These are phyloP conservation scores for Coelastrella sp. DNA, from an alignment of 139 green algal genomes.

Conservation along the genomic window DNA sequence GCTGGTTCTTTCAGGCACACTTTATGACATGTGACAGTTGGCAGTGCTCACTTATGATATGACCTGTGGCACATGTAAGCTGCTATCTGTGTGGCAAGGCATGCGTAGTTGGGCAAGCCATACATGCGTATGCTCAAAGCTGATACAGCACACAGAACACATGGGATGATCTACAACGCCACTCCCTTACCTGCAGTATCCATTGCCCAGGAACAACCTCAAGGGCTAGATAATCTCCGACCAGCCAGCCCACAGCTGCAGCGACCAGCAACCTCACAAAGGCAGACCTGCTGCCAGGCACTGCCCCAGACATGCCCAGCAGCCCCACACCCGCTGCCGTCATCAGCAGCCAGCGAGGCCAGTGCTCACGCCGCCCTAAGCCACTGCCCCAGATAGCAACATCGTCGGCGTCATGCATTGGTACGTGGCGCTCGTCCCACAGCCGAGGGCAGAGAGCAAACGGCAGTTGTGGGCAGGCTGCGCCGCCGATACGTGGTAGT, in stretches of 20 bases:
- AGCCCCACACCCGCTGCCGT: slow-evolving; percentile 42
- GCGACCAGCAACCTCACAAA: slow-evolving; percentile 45
- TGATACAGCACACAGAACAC: not conserved
- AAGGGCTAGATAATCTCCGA: slow-evolving; percentile 89
- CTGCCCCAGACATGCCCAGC: slow-evolving; percentile 24
- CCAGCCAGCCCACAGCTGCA: slow-evolving; percentile 55
- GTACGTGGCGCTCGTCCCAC: slow-evolving; percentile 92
- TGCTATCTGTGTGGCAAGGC: not conserved
- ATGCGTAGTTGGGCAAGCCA: no score
- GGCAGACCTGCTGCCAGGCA: slow-evolving; percentile 16
- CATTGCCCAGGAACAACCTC: slow-evolving; percentile 86
- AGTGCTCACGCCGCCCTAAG: slow-evolving; percentile 76
- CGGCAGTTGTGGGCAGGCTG: slow-evolving; percentile 84
- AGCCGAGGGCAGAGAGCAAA: slow-evolving; percentile 88
- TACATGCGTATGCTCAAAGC: no score
- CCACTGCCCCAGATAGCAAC: slow-evolving; percentile 83
- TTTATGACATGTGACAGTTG: no score
- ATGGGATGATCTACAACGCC: not conserved
- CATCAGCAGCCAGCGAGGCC: slow-evolving; percentile 92
- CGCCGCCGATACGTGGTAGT: slow-evolving; percentile 81
- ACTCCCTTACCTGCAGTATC: slow-evolving; percentile 76
- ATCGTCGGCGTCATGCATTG: slow-evolving; percentile 87
- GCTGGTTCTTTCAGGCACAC: no score
- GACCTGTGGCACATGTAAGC: not conserved
- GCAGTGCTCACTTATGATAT: no score